Percentiles rank a stretch among this genome's conserved stretches.
Evolutionary conservation across 257 asterid species (phyloP).

Genomic region (Solanum paucissectum): DNA sequence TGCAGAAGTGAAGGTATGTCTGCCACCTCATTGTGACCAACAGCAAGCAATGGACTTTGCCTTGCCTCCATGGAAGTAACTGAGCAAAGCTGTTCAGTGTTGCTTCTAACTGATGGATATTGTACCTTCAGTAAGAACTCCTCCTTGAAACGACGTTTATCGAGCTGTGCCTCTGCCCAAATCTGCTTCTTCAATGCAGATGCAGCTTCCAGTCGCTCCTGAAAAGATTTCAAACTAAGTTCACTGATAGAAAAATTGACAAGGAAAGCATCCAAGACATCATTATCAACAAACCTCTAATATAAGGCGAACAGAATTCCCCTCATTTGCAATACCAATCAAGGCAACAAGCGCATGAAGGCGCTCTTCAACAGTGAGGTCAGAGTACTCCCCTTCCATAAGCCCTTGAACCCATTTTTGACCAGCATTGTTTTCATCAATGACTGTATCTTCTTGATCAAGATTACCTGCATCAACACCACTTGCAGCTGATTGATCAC

Average conservation of each 20-base stretch:
- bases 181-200: conserved; percentile 88
- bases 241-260: conserved; percentile 6
- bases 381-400: conserved; percentile 70
- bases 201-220: conserved; percentile 98
- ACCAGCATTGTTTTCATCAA: conserved; percentile 43
- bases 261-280: background rate
- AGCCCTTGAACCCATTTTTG: conserved; percentile 87
- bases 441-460: conserved; percentile 26
- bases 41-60: conserved; percentile 22
- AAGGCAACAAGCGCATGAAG: conserved; percentile 69
- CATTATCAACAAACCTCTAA: conserved; percentile 49
- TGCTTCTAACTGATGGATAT: conserved; percentile 18
- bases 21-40: conserved; percentile 26
- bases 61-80: conserved; percentile 17
- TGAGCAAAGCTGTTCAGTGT: conserved; percentile 20
- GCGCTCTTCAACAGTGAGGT: conserved; percentile 75
- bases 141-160: conserved; percentile 80
- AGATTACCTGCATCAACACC: conserved; percentile 4
- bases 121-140: conserved; percentile 39
- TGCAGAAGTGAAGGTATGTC: conserved; percentile 17
- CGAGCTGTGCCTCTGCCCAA: conserved; percentile 93
- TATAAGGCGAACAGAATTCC: conserved; percentile 56
- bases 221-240: conserved; percentile 16
- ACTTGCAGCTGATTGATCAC: conserved; percentile 7
- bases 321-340: conserved; percentile 73